Percentiles rank a stretch among this genome's conserved stretches.
phyloP scores from a whole-genome alignment of 805 yeast genomes.

The Nakazawaea holstii region DNA sequence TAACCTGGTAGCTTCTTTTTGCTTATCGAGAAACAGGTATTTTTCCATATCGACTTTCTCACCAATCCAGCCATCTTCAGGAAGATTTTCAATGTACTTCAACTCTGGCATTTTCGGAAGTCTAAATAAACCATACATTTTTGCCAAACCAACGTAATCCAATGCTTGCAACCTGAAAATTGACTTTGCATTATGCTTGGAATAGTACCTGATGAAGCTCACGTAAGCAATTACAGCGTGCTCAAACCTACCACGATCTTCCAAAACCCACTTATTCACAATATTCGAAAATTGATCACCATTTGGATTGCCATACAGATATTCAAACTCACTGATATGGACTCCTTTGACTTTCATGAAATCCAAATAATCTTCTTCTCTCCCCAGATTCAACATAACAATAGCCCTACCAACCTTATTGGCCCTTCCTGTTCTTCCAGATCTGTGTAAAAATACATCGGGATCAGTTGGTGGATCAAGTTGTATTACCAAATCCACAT shows the following conservation, averaged over 20 bases:
- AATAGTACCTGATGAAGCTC: conserved; percentile 75
- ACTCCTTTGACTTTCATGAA: conserved; percentile 74
- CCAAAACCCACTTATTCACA: conserved; percentile 50
- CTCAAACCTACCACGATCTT: conserved; percentile 80
- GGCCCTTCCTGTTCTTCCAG: conserved; percentile 95
- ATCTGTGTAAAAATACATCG: conserved; percentile 84
- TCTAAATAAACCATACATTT: conserved; percentile 72
- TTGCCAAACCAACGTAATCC: conserved; percentile 69
- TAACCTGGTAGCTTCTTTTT: conserved; percentile 57
- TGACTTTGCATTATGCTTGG: conserved; percentile 83
- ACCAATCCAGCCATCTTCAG: conserved; percentile 72
- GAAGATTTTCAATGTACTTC: conserved; percentile 43
- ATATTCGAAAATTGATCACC: conserved; percentile 25
- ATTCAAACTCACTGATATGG: conserved; percentile 32
- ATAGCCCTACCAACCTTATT: conserved; percentile 78
- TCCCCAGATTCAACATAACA: conserved; percentile 63
- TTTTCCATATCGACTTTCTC: conserved; percentile 60
- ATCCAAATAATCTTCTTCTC: conserved; percentile 77
- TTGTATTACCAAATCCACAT: conserved; percentile 91
- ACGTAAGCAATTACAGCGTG: conserved; percentile 75
- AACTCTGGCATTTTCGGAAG: conserved; percentile 95
- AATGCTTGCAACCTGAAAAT: conserved; percentile 72
- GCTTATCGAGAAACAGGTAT: conserved; percentile 57
- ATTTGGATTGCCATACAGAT: not conserved
- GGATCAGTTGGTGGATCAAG: conserved; percentile 94